Evolutionary conservation across 2,329 filamentous ascomycete genomes (phyloP), one percentile per base, ranked within the genome.

Genomic region (Hypoxylon sp.): DNA sequence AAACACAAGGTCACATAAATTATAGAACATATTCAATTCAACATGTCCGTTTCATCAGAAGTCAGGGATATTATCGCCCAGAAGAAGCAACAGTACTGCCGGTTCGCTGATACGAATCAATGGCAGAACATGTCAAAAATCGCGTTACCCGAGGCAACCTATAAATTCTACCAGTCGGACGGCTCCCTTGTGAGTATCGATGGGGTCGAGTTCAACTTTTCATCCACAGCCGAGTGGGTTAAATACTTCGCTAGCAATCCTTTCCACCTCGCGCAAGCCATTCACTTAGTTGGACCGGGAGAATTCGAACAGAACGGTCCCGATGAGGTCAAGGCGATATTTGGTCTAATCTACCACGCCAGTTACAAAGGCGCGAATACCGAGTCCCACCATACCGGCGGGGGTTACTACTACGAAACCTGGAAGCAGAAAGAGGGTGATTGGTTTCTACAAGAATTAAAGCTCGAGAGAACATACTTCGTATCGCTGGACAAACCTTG

Each of bases 261-360:
- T 9, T n/a, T 48, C 19, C 39, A 39, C 9, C 6, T 42, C n/a
- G 11, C 8, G 9, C 47, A 59, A 31, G 5, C 24, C 17, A 48
- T 65, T 13, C 62, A 65, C 33, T 8, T 53, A 19, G 26, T 59
- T 14, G 55, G 46, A 0, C 50, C 62, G 8, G 53, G 53, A 13
- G 35, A 54, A 3, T 26, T 65, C 0, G 55, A 65, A 8, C 62
- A 59, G 39, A 35, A 35, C 22, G 31, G 33, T 19, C 48, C 48
- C 11, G 55, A 65, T 17, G 62, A 65, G n/a, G 62, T 65, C 3
- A 54, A 59, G n/a, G 62, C 39, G 5, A 51, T 65, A 6, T 65
- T 50, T 22, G 9, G 37, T 14, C 5, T 59, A 5, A 31, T 50
- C 19, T 65, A 42, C 24, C 14, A 44, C 10, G 33, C 48, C 17